phyloP scores from a whole-genome alignment of 768 basidiomycete genomes.

The Lentinula boryana region DNA sequence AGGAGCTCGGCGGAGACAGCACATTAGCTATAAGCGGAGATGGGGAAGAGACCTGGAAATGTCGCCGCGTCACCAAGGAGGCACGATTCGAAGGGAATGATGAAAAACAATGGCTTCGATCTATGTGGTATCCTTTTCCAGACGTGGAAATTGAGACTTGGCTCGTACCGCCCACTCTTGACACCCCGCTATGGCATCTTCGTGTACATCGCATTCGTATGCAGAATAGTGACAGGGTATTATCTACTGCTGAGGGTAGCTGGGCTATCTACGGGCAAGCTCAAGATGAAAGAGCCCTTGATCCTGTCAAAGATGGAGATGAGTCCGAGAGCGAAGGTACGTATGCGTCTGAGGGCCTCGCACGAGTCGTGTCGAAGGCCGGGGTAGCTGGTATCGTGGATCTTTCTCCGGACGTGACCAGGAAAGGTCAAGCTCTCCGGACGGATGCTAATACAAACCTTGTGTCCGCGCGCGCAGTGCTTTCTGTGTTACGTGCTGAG shows the following conservation, averaged over 20 bases:
- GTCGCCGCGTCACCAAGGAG: conserved; percentile 56
- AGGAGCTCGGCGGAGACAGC: conserved; percentile 67
- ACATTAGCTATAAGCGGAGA: conserved; percentile 69
- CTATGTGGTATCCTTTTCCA: conserved; percentile 72
- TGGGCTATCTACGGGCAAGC: conserved; percentile 47
- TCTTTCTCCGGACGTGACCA: conserved; percentile 17
- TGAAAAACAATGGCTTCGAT: conserved; percentile 44
- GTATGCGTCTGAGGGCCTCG: conserved; percentile 34
- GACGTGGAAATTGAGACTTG: conserved; percentile 72
- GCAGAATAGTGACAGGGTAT: not conserved
- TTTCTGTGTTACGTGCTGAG: conserved; percentile 55
- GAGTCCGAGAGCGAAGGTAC: not conserved
- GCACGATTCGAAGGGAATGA: conserved; percentile 42
- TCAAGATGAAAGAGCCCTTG: conserved; percentile 36
- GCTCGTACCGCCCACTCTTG: conserved; percentile 57
- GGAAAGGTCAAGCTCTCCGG: conserved; percentile 43
- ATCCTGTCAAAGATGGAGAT: conserved; percentile 16
- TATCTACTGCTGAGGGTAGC: conserved; percentile 27
- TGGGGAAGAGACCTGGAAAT: conserved; percentile 67
- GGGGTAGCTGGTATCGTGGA: conserved; percentile 62
- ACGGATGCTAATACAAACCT: conserved; percentile 72
- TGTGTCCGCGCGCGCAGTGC: conserved; percentile 58
- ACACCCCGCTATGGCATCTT: conserved; percentile 61
- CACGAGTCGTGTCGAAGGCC: conserved; percentile 50
- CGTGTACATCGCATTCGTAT: conserved; percentile 48